Evolutionary conservation across 2,329 filamentous ascomycete species (phyloP), one percentile per base, ranked within the genome.

Genomic region (Aspergillus amoenus): DNA sequence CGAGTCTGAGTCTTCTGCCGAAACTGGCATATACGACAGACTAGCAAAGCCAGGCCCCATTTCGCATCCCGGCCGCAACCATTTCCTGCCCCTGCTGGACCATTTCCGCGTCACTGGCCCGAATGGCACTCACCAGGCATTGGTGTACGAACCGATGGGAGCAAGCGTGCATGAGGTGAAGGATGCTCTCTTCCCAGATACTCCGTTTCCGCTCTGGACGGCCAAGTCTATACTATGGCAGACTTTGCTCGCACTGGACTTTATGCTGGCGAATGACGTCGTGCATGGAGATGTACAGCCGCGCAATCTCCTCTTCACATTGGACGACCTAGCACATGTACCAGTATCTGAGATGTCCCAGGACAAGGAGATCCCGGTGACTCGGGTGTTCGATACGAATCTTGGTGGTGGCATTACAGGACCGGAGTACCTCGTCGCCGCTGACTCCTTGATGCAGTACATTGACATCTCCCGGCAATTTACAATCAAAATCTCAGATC

Each of bases 171-270:
- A 21, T 7, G 54, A 56, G 4, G 47, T 56, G 6, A 50, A 51
- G 17, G 54, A 56, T 5, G 21, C 21, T 3, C 18, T 49, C 9
- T 56, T 56, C 17, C 17, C 17, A 9, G 21, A 44, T 6, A 8
- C 32, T 1, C 41, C 53, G 15, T 50, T 55, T n/a, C 52, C 52
- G 17, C 15, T 50, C 5, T n/a, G 39, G 46, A 55, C 22, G 12
- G 45, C 52, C 6, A 55, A 50, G 21, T 43, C 37, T 8, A 55
- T 55, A 27, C 45, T 55, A 17, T 55, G 52, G 52, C 52, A 55
- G 45, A 49, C 52, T 11, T 37, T 55, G 2, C 18, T 55, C 2
- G 52, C 44, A 6, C 17, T 55, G 5, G 52, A 55, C 3, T 55
- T 43, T n/a, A 24, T 55, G 24, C 15, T 49, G 0, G 37, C 18